Evolutionary conservation across 345 rosid genomes (phyloP), one percentile per base, ranked within the genome.

Genomic region (Tarenaya hassleriana): DNA sequence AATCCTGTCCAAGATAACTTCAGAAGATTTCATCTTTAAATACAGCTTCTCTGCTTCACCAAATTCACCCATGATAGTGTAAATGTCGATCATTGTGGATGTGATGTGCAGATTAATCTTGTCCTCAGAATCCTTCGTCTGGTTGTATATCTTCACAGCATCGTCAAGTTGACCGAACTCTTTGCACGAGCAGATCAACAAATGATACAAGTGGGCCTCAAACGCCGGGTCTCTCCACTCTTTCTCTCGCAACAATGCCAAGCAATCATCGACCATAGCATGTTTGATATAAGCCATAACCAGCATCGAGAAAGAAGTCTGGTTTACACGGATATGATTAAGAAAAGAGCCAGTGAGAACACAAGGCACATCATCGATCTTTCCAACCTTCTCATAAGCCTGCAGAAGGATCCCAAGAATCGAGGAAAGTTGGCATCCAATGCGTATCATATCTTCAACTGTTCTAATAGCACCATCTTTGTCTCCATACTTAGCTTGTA

Each of bases 241-340:
- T 47, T 78, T 86, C 10, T 75, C 76, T 47, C 64, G 60, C 76
- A 90, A 59, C 20, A 90, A 70, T 37, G 56, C 64, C 41, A 86
- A 68, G 47, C 91, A 94, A 61, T 78, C 83, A 65, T 75, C 74
- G 14, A 80, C 71, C 86, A 86, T 64, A 39, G 73, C 69, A 57
- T 76, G 73, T 66, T 90, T 86, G 64, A 82, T 81, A 69, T 78
- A 86, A 60, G 88, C 84, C 88, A 84, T 90, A 65, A 74, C 86
- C 16, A 90, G 57, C 24, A 76, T 86, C 34, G 94, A 86, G 77
- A 86, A 90, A 62, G 94, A 80, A 60, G 82, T 78, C 52, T 74
- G 95, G 76, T 84, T 76, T 31, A 57, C 67, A 41, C 75, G 53
- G 60, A 84, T 79, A 57, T 82, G 83, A 37, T 77, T 73, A 67